These are phyloP conservation scores for Phytophthora sp. DNA, from an alignment of 352 stramenopile genomes.

Conservation along the genomic window DNA sequence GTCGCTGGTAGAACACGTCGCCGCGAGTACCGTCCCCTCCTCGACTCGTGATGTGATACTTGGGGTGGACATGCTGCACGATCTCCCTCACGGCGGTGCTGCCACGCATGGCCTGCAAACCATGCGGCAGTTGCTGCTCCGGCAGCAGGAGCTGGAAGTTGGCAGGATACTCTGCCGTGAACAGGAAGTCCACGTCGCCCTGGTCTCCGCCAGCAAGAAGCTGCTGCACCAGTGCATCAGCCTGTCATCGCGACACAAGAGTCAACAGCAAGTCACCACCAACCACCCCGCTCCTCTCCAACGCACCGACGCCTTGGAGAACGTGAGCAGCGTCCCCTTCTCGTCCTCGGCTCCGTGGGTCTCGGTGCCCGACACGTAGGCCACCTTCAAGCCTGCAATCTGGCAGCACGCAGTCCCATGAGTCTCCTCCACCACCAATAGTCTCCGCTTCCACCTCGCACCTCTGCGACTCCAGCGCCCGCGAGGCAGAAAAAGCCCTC, in stretches of 20 bases:
- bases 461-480: slow-evolving; percentile 45
- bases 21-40: slow-evolving; percentile 36
- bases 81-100: slow-evolving; percentile 36
- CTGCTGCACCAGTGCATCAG: slow-evolving; percentile 20
- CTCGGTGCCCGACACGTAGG: slow-evolving; percentile 40
- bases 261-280: background rate
- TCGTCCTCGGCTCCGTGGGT: slow-evolving; percentile 27
- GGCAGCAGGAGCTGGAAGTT: slow-evolving; percentile 63
- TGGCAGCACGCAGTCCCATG: too few relatives aligned
- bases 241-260: slow-evolving; percentile 8
- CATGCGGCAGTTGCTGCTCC: slow-evolving; percentile 59
- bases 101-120: slow-evolving; percentile 45
- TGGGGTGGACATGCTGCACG: slow-evolving; percentile 57
- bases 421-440: background rate
- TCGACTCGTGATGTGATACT: slow-evolving; percentile 77
- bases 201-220: slow-evolving; percentile 25
- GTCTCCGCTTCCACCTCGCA: slow-evolving; percentile 21
- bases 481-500: slow-evolving; percentile 59
- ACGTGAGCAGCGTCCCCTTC: slow-evolving; percentile 35
- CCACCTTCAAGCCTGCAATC: slow-evolving; percentile 55
- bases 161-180: slow-evolving; percentile 57
- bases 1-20: slow-evolving; percentile 77
- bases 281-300: background rate
- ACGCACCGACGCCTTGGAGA: slow-evolving; percentile 37
- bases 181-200: slow-evolving; percentile 65